Conservation (phyloP, 2,329 filamentous ascomycete species). For the Dothistroma pini region DNA sequence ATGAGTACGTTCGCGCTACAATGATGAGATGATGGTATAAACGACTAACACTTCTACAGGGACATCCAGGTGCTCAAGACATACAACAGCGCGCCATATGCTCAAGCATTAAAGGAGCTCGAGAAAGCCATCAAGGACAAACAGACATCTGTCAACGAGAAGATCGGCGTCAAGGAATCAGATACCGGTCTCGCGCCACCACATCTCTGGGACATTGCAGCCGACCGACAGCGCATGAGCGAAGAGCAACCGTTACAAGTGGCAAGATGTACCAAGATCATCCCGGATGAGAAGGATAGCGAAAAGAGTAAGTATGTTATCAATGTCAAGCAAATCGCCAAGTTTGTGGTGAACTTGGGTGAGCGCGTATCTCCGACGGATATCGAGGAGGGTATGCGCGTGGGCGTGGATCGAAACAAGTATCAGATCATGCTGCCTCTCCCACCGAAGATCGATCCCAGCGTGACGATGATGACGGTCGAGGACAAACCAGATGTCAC, state of each 20-base stretch:
- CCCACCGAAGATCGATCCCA: slow-evolving; percentile 97
- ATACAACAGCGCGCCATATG: slow-evolving; percentile 95
- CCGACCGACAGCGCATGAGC: slow-evolving; percentile 96
- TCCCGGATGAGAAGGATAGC: slow-evolving; percentile 89
- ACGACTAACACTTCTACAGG: slow-evolving; percentile 48
- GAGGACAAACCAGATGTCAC: slow-evolving; percentile 99
- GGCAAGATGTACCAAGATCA: slow-evolving; percentile 98
- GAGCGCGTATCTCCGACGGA: slow-evolving; percentile 96
- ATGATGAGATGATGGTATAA: background rate
- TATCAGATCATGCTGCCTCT: slow-evolving; percentile 97
- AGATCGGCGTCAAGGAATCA: slow-evolving; percentile 89
- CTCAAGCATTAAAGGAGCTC: slow-evolving; percentile 88
- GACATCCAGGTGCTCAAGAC: slow-evolving; percentile 99
- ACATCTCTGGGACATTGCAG: slow-evolving; percentile 97
- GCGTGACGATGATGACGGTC: slow-evolving; percentile 99
- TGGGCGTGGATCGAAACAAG: slow-evolving; percentile 96
- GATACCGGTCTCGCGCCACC: slow-evolving; percentile 97
- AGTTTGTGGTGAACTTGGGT: slow-evolving; percentile 97
- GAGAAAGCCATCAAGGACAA: slow-evolving; percentile 99
- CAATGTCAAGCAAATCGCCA: slow-evolving; percentile 99
- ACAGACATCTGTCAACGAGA: slow-evolving; percentile 96
- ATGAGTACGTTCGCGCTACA: slow-evolving; percentile 67
- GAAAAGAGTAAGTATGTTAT: slow-evolving; percentile 99
- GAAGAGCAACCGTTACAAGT: slow-evolving; percentile 98
- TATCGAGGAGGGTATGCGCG: slow-evolving; percentile 99